Evolutionary conservation across 345 rosid genomes (phyloP), one percentile per base, ranked within the genome.

Genomic region (Eucalyptus tenuipes): DNA sequence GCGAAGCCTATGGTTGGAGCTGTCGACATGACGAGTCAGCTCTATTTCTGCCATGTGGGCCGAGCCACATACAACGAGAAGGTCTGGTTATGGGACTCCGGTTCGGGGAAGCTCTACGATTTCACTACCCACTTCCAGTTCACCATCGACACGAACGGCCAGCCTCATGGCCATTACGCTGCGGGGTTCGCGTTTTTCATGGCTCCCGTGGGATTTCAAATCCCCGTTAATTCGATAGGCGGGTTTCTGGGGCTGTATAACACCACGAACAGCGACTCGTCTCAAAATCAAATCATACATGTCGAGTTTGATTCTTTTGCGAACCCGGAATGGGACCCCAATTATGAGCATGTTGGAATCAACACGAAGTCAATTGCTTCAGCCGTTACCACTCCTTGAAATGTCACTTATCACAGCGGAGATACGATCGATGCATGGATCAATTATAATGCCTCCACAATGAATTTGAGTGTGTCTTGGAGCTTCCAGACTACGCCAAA

Each of bases 401-500:
- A 93, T 85, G 89, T 89, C 37, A 82, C 90, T 47, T 20, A 87
- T 31, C 93, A 91, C 40, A 87, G 31, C 27, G 91, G 91, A 87
- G 92, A 90, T 86, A 80, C 91, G 4, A 86, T 89, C 17, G 87
- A 85, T 13, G 96, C 88, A 5, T 8, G 55, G 87, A 90, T 95
- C 29, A 11, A 68, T 25, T 93, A 94, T 80, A 91, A 92, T 45
- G 89, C 93, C 5, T 71, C 92, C 13, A 90, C 89, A 13, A 90
- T 90, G 88, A 94, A 93, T 87, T 90, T 95, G 48, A 93, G 91
- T 42, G 94, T 93, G 42, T 93, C 93, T 31, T 94, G 95, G 96
- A 91, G 86, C 37, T 94, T 91, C 7, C 85, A 59, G 47, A 8
- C 37, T 13, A 91, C 92, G 18, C 57, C 90, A 55, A 88, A 87